Evolutionary conservation across 805 yeast genomes (phyloP), one percentile per base, ranked within the genome.

Genomic region (Yamadazyma tumulicola): DNA sequence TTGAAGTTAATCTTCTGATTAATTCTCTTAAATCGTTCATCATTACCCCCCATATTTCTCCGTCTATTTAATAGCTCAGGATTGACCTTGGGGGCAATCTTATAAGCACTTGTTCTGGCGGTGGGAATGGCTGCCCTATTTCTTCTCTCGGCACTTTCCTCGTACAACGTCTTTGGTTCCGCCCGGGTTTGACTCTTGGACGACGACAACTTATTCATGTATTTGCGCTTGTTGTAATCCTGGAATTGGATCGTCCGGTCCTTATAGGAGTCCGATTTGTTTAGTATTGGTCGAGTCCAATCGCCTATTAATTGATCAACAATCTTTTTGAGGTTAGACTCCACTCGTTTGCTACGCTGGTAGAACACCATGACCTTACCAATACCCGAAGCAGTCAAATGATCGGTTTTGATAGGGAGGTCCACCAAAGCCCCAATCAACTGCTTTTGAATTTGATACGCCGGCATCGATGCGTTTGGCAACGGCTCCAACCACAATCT

Each of bases 251-350:
- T 81, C 42, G 77, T 70, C 62, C 85, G 80, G 60, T 91, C 96
- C 58, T 93, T 80, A 67, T 89, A 91, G 50, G 89, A 87, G 60
- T 91, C 97, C 3, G 94, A 82, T 41, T 95, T 82, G 47, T 95
- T 95, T 73, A 93, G 85, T 43, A 93, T 87, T 29, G 98, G 98
- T 62, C 98, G 77, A 6, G 97, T 91, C 99, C 99, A 93, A 57
- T 88, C 95, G 17, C 96, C 96, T 46, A 93, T 83, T 41, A 93
- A 67, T 54, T 79, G 79, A 54, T 93, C 97, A 5, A 96, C 97
- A 25, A 81, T 72, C 55, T 94, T 80, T 57, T 91, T 88, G 54
- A 93, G 74, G 28, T 75, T 69, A 21, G 87, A 83, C 59, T 94
- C 97, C 11, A 95, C 95, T 51, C 91, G 77, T 54, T 83, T 84